These are phyloP conservation scores for Pterula multifida DNA, from an alignment of 1,284 basidiomycete genomes.

Conservation along the genomic window DNA sequence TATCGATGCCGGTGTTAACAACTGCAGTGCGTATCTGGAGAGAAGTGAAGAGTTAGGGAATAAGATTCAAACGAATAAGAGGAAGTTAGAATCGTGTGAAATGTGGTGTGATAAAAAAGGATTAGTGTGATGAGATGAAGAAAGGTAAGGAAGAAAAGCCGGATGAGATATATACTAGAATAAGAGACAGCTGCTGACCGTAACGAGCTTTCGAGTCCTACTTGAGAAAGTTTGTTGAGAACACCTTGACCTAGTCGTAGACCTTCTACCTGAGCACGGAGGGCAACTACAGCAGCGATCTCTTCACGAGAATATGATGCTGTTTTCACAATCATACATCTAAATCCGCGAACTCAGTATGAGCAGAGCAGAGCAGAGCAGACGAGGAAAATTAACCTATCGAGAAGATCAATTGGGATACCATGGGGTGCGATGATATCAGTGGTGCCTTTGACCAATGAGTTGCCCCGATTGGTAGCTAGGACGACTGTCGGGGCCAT, in stretches of 20 bases:
- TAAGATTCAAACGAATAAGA: constrained; percentile 4
- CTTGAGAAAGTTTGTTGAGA: constrained; percentile 69
- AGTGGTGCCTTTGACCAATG: constrained; percentile 84
- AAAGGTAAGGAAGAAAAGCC: constrained; percentile 2
- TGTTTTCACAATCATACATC: constrained; percentile 95
- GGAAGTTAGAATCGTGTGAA: constrained; percentile 57
- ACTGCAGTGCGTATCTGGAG: constrained; percentile 79
- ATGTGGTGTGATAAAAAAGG: constrained; percentile 18
- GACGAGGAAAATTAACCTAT: constrained; percentile 43
- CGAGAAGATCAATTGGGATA: constrained; percentile 87
- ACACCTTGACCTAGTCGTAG: constrained; percentile 71
- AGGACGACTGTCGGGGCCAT: constrained; percentile 97
- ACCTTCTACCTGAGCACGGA: constrained; percentile 82
- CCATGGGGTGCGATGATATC: constrained; percentile 92
- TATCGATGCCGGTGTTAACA: constrained; percentile 89
- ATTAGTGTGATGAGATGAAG: not conserved
- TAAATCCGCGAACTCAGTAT: constrained; percentile 16
- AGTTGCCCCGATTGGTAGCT: constrained; percentile 91
- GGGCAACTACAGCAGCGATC: constrained; percentile 78
- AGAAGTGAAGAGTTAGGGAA: constrained; percentile 2
- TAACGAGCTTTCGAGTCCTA: constrained; percentile 78
- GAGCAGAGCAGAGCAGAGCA: constrained; percentile 7
- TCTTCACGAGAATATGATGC: constrained; percentile 77
- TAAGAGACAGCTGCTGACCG: constrained; percentile 37
- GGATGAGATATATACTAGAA: not conserved